phyloP scores from a whole-genome alignment of 352 stramenopile species.

The Pythium rhizo-oryzae region DNA sequence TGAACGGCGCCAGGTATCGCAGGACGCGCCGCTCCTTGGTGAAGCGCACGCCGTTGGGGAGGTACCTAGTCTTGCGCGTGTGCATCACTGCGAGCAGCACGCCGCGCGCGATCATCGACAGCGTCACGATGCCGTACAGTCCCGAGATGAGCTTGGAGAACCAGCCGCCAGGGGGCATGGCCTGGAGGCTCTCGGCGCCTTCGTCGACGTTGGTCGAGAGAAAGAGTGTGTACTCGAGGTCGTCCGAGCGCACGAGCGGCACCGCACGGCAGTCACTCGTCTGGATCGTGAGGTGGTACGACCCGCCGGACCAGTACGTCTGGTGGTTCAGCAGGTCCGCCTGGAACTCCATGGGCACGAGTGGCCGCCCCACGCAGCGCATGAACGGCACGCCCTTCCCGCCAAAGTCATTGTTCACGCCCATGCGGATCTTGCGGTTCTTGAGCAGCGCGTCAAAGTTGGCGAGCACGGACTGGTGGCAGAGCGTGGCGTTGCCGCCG shows the following conservation, averaged over 20 bases:
- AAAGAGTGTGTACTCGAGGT: constrained; percentile 49
- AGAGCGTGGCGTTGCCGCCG: constrained; percentile 34
- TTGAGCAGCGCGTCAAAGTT: constrained; percentile 40
- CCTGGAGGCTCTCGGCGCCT: constrained; percentile 41
- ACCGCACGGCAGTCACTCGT: constrained; percentile 48
- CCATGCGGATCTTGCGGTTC: constrained; percentile 37
- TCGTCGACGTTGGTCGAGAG: constrained; percentile 39
- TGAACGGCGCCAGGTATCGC: constrained; percentile 45
- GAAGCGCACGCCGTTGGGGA: constrained; percentile 41
- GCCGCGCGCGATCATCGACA: constrained; percentile 40
- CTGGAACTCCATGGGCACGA: constrained; percentile 43
- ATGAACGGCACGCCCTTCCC: constrained; percentile 45
- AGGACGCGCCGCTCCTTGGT: constrained; percentile 28
- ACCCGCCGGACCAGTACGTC: constrained; percentile 48
- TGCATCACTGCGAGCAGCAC: constrained; percentile 44
- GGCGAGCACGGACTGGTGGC: constrained; percentile 48
- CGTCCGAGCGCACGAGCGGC: constrained; percentile 34
- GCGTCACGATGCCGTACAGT: constrained; percentile 45
- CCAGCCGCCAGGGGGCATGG: constrained; percentile 43
- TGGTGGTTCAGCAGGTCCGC: constrained; percentile 59
- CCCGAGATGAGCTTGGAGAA: constrained; percentile 37
- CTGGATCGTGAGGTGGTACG: constrained; percentile 48
- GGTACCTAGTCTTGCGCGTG: constrained; percentile 37
- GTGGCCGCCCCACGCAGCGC: constrained; percentile 42
- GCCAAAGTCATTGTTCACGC: constrained; percentile 41